Conservation (phyloP, 2,329 filamentous ascomycete species). For the Didymosphaeria variabile region DNA sequence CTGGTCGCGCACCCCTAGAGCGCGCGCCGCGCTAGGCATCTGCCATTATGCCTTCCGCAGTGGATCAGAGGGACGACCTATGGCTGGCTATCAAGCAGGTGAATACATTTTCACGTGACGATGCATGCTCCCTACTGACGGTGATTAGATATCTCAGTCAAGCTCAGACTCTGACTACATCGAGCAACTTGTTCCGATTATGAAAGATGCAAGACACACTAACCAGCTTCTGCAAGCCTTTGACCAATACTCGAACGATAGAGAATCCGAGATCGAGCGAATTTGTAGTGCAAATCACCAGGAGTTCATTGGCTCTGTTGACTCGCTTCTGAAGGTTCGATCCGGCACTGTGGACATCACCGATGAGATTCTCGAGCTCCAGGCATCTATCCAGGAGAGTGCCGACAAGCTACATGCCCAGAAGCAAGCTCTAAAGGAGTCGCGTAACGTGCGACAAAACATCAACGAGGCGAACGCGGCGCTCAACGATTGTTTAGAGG, state of each 20-base stretch:
- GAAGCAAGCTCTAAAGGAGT: constrained; percentile 93
- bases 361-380: constrained; percentile 88
- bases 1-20: background rate
- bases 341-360: constrained; percentile 91
- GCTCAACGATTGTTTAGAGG: constrained; percentile 88
- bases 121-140: constrained; percentile 18
- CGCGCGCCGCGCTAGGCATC: constrained; percentile 17
- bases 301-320: constrained; percentile 93
- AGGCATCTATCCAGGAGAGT: constrained; percentile 92
- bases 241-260: constrained; percentile 81
- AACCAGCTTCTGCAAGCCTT: constrained; percentile 81
- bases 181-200: constrained; percentile 91
- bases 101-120: constrained; percentile 23
- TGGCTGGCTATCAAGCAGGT: constrained; percentile 61
- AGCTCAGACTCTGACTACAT: constrained; percentile 93
- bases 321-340: constrained; percentile 89
- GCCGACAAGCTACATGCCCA: constrained; percentile 94
- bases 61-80: constrained; percentile 59
- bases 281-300: constrained; percentile 97
- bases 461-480: constrained; percentile 92
- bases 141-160: constrained; percentile 83
- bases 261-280: constrained; percentile 89
- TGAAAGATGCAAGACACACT: constrained; percentile 86
- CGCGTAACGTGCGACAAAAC: constrained; percentile 89
- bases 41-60: constrained; percentile 43